Base-by-base conservation (phyloP, 208 protist species). In the Acanthamoeba triangularis region DNA sequence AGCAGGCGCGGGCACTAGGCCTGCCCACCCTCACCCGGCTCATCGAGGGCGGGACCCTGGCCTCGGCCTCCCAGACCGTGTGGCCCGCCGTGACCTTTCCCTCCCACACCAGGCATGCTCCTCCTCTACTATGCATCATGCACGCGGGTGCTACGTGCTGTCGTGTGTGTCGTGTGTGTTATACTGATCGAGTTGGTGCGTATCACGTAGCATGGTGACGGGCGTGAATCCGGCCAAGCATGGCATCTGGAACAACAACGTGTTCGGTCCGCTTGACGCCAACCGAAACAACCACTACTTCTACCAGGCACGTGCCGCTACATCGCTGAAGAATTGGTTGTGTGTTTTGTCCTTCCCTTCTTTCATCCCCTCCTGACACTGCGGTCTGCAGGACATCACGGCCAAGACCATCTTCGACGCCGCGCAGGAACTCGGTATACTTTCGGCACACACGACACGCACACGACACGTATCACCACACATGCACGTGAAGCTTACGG, bases 141-240 rank as follows among this genome's bases (percentile, higher is more conserved):
- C n/a, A n/a, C n/a, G n/a, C n/a, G n/a, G n/a, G n/a, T n/a, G n/a
- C n/a, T n/a, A n/a, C n/a, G n/a, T 54, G 49, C 14, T 1, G 7
- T 10, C 10, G 49, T 54, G 49, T 54, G 6, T 54, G 49, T 54
- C 10, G 49, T 54, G 49, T 54, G 49, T 54, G 49, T 54, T 10
- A 20, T 10, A 20, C 13, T 54, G 49, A 20, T 54, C 49, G 49
- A 3, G 33, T 37, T 85, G 76, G 11, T 76, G 0, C 67, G 8
- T 76, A 1, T 76, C 33, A n/a, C n/a, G n/a, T 25, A 85, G 76
- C 7, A 85, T 85, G 76, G 44, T 85, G 41, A 85, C 76, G 23
- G 76, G 76, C n/a, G 76, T 85, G 41, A 56, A 85, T 85, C 76
- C 76, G 41, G 76, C 76, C 18, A 85, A 85, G 76, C 76, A 85